Evolutionary conservation across 208 protist genomes (phyloP), one percentile per base, ranked within the genome.

Genomic region (Strigomonas culicis): DNA sequence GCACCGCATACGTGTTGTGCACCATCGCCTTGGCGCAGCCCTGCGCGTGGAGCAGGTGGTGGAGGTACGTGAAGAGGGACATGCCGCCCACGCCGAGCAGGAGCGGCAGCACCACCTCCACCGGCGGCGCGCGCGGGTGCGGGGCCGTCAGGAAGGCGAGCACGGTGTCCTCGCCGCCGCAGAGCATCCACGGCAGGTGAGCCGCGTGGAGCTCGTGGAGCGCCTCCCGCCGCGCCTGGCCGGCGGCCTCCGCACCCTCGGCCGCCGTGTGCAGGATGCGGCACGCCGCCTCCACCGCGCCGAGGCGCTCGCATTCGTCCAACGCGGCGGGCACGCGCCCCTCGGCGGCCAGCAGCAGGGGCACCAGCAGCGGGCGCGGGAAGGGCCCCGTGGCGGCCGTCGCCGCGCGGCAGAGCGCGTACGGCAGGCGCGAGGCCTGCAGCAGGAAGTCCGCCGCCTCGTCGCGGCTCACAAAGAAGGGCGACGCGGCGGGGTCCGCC

Each of bases 121-220:
- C 56, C 24, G 50, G 63, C 59, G 22, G 63, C 13, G 17, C 25
- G 24, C 17, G 51, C 19, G 1, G 25, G 27, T 4, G 61, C 10
- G 31, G 53, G 31, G 39, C 28, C n/a, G 63, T 72, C 24, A 63
- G 55, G 15, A 63, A 61, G 55, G 57, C 28, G 36, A 70, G 66
- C 34, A 59, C 41, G 1, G 41, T 31, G 0, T 52, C 41, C 11
- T 68, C 64, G 50, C 74, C 72, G 2, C 24, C 55, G 21, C 25
- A 55, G 25, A 79, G 59, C 70, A 84, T 84, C 78, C 78, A 84
- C 11, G 78, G 69, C 22, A 84, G 65, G 64, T 84, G 78, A 4
- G 52, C 17, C 13, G n/a, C 27, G 36, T 17, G n/a, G n/a, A n/a
- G n/a, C n/a, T n/a, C 44, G 49, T 74, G 76, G 4, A 80, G 67